Evolutionary conservation across 495 filamentous ascomycete species (phyloP), one percentile per base, ranked within the genome.

Genomic region (Podospora bellae-mahoneyi): DNA sequence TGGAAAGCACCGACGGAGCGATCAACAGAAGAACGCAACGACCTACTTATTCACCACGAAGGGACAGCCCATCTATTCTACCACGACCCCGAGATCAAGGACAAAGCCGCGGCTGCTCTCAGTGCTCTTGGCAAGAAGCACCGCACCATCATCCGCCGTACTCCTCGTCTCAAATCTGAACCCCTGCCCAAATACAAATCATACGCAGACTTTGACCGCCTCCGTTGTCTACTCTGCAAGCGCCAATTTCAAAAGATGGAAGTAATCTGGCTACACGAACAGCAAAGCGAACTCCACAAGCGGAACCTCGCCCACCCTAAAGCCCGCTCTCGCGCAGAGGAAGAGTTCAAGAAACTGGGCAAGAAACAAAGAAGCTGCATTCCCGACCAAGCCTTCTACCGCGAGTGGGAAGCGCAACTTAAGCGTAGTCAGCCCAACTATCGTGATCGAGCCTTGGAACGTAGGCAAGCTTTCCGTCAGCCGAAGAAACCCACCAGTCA

Each of bases 381-480:
- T 68, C 44, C 69, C 66, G 77, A 82, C 0, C 19, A 26, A 1
- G 66, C 7, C 13, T 71, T 71, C 27, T 87, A 83, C 65, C 60
- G 67, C 70, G 28, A 60, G 7, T 70, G 68, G 56, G 68, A 77
- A 63, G 61, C 73, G 53, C 68, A 76, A 66, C 71, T 64, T 19
- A 66, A 16, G 13, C n/a, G 34, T 16, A 48, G 59, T 74, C 83
- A 85, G 68, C 77, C 78, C 7, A 83, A 77, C 63, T 97, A 97
- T 74, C 88, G 93, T 53, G 94, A 97, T 66, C 89, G 93, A 59
- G 93, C 93, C 1, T 88, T 86, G 67, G 93, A 96, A 76, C 86
- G 93, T 5, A 86, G 93, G n/a, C 72, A 89, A 68, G 89, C 87
- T 3, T 93, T 91, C 70, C 87, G 88, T n/a, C 88, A 87, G 63